Evolutionary conservation across 2,329 filamentous ascomycete genomes (phyloP), one percentile per base, ranked within the genome.

Genomic region (Scedosporium apiospermum): DNA sequence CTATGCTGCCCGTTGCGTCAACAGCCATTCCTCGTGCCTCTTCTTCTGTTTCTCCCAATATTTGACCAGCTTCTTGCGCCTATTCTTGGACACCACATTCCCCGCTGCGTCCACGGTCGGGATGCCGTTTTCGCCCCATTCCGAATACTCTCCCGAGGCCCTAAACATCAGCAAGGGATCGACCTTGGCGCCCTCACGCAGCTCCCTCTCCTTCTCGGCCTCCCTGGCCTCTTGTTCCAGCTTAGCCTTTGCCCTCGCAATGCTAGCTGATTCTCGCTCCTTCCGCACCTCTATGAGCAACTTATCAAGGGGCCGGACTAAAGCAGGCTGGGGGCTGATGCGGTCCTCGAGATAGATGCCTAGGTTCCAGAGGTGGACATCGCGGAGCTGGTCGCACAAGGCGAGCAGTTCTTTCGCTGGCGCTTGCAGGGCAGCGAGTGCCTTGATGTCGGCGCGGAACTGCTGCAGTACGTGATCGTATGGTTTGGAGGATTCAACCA

Each of bases 1-100:
- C 26, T 27, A 27, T 27, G 26, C 26, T 27, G 26, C 26, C 26
- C 26, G 26, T 27, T 27, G 26, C 26, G 26, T 27, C 26, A 27
- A 3, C 26, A 27, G 26, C 26, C 26, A 27, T 27, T 87, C 85
- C 65, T 93, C 88, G 72, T 93, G 88, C 64, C 83, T 73, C 81
- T 93, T 96, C 81, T 92, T 95, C 78, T 97, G 93, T 72, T 81
- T 87, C 69, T 96, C 89, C 90, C 90, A 96, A 63, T 91, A 88
- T 80, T 97, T 97, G 76, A 81, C 87, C 68, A 96, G 74, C 78
- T 91, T 93, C 82, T 97, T 97, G 59, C 77, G 70, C 70, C 86
- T 83, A 64, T 83, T 89, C 80, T 96, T 96, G 4, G 90, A 83
- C 44, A 97, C 80, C 67, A 96, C 91, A 65, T 85, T 87, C 0